A percentile compares a stretch with the other conserved stretches of the same genome.
These are phyloP conservation scores for Metrosideros polymorpha DNA, from an alignment of 441 rosid genomes.

Conservation along the genomic window DNA sequence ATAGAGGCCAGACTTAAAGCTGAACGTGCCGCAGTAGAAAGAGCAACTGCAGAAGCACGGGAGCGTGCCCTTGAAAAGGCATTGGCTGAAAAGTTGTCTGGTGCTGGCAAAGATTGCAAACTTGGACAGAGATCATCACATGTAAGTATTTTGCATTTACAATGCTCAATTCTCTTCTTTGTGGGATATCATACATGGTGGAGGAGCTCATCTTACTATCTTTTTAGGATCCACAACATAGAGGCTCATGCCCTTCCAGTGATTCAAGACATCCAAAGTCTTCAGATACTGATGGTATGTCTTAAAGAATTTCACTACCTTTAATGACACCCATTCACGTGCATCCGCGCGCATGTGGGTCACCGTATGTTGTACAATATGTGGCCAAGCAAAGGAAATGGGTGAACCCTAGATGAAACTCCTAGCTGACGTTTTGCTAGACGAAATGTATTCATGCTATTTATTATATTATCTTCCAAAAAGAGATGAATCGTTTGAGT, in stretches of 20 bases:
- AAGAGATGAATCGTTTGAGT: not conserved
- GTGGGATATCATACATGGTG: not conserved
- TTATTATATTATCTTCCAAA: not conserved
- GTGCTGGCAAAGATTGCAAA: slow-evolving; percentile 38
- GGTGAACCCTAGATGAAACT: not conserved
- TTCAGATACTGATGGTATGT: slow-evolving; percentile 28
- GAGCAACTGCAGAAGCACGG: slow-evolving; percentile 94
- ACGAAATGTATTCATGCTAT: not conserved
- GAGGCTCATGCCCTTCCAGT: slow-evolving; percentile 33
- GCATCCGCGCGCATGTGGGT: not conserved
- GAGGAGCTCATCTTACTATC: slow-evolving; percentile 5
- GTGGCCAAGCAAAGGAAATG: not conserved
- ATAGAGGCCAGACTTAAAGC: slow-evolving; percentile 68
- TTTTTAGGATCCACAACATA: slow-evolving; percentile 50
- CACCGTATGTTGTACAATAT: not conserved
- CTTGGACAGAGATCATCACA: slow-evolving; percentile 28
- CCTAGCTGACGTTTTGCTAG: not conserved
- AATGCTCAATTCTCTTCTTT: slow-evolving; percentile 1
- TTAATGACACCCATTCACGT: not conserved
- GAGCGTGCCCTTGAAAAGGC: slow-evolving; percentile 88
- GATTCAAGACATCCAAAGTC: slow-evolving; percentile 23
- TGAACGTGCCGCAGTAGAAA: slow-evolving; percentile 95
- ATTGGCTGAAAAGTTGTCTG: slow-evolving; percentile 49
- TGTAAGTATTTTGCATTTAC: slow-evolving; percentile 33
- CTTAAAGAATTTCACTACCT: not conserved